Percentiles rank a stretch among this genome's conserved stretches.
Evolutionary conservation across 768 basidiomycete species (phyloP).

Genomic region (Lactarius indigo): DNA sequence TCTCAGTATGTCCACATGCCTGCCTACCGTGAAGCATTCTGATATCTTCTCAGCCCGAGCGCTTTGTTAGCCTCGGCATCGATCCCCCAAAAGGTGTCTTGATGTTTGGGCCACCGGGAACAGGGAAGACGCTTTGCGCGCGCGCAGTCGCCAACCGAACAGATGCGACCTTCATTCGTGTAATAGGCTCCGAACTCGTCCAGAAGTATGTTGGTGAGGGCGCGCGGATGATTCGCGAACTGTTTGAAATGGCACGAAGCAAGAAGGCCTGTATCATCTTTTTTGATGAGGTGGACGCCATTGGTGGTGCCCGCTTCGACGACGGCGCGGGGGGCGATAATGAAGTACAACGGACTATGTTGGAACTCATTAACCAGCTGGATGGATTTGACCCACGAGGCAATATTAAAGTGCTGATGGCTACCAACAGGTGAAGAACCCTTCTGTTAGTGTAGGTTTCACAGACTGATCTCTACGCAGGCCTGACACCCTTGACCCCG

Average conservation of each 20-base stretch:
- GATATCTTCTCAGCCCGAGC: constrained; percentile 74
- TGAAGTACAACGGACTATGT: constrained; percentile 98
- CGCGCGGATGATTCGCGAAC: constrained; percentile 95
- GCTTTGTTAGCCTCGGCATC: constrained; percentile 96
- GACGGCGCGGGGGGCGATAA: constrained; percentile 99
- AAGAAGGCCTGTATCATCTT: constrained; percentile 99
- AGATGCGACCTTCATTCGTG: constrained; percentile 98
- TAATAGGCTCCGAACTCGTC: constrained; percentile 98
- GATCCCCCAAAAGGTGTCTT: constrained; percentile 98
- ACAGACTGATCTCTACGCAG: constrained; percentile 39
- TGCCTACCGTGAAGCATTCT: not conserved
- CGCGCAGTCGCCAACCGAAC: constrained; percentile 98
- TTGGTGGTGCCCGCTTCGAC: constrained; percentile 96
- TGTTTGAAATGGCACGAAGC: constrained; percentile 98
- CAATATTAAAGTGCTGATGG: constrained; percentile 99
- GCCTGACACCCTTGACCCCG: constrained; percentile 97
- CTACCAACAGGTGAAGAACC: constrained; percentile 81
- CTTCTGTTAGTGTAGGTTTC: constrained; percentile 1
- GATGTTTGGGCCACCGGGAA: constrained; percentile 92
- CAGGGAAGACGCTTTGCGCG: constrained; percentile 98
- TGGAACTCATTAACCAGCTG: constrained; percentile 97
- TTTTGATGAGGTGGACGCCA: constrained; percentile 98
- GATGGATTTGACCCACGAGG: constrained; percentile 98
- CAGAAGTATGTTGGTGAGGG: constrained; percentile 99
- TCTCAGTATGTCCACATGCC: constrained; percentile 60